Conservation (phyloP, 495 filamentous ascomycete genomes). For the Wilcoxina mikolae region DNA sequence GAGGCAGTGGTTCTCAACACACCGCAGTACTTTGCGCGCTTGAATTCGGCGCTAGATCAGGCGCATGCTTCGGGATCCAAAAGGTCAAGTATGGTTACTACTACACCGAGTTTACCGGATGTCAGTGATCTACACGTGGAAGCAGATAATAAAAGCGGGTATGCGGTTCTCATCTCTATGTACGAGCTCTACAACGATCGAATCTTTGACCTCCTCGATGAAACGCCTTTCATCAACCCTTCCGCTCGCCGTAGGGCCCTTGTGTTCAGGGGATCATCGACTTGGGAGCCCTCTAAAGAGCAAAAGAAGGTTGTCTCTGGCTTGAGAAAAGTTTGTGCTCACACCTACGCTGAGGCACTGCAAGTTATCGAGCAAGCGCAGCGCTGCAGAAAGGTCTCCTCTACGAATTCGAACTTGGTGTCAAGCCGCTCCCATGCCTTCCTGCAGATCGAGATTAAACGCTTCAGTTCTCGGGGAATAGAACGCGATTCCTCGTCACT, state of each 20-base stretch:
- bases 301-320: constrained; percentile 71
- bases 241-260: constrained; percentile 32
- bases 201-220: constrained; percentile 80
- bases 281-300: neutral
- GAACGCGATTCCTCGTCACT: constrained; percentile 41
- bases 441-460: constrained; percentile 85
- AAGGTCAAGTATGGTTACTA: neutral
- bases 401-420: constrained; percentile 76
- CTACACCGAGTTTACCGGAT: constrained; percentile 7
- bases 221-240: constrained; percentile 37
- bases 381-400: constrained; percentile 71
- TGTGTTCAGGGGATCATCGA: constrained; percentile 20
- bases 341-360: constrained; percentile 71
- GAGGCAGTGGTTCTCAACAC: constrained; percentile 73
- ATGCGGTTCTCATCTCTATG: constrained; percentile 85
- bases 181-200: constrained; percentile 99
- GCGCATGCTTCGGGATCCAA: neutral
- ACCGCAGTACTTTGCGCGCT: constrained; percentile 56
- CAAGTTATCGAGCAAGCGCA: constrained; percentile 84
- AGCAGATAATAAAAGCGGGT: constrained; percentile 27
- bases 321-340: constrained; percentile 75
- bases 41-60: neutral
- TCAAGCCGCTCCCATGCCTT: constrained; percentile 90
- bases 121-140: neutral
- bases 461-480: constrained; percentile 30